Evolutionary conservation across 768 basidiomycete species (phyloP), one percentile per base, ranked within the genome.

Genomic region (Amanita subjunquillea): DNA sequence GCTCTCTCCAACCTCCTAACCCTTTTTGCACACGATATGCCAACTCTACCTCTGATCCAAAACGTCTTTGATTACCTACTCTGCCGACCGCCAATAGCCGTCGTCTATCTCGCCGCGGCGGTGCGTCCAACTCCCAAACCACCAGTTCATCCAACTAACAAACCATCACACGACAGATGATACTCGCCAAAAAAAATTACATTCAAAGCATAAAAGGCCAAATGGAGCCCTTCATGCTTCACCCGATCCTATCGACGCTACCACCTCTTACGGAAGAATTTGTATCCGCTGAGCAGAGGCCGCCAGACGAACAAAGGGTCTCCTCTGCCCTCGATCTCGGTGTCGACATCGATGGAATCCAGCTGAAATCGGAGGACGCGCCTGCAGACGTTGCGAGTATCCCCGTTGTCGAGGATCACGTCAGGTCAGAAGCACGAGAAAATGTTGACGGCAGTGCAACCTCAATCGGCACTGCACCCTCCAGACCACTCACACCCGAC

Each of bases 11-110:
- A 92, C 67, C 79, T 96, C 30, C 72, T 97, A 32, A 95, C 92
- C 0, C 76, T 95, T 29, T 92, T 97, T 69, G 83, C 93, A 9
- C 93, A 97, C 64, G 92, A 96, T 59, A 77, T 92, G 53, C 90
- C 93, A 6, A 88, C 87, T 2, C 76, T 95, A n/a, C 78, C 85
- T 4, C 81, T 93, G 37, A 87, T 92, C 25, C 92, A 95, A 63
- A 86, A 92, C 56, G 80, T 92, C 44, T 97, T 95, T 65, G 93
- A 97, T 67, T 97, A 83, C 62, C 68, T 96, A 8, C 69, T 97
- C 10, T 80, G 82, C 56, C 76, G 92, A 34, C 90, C 90, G 23
- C 93, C 93, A 8, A 78, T 92, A 27, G 73, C 76, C 1, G 75
- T 82, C 2, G 85, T 95, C 0, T 97, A 95, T 70, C 78, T 96